Conservation (phyloP, 2,329 filamentous ascomycete species). For the Botryotinia globosa region DNA sequence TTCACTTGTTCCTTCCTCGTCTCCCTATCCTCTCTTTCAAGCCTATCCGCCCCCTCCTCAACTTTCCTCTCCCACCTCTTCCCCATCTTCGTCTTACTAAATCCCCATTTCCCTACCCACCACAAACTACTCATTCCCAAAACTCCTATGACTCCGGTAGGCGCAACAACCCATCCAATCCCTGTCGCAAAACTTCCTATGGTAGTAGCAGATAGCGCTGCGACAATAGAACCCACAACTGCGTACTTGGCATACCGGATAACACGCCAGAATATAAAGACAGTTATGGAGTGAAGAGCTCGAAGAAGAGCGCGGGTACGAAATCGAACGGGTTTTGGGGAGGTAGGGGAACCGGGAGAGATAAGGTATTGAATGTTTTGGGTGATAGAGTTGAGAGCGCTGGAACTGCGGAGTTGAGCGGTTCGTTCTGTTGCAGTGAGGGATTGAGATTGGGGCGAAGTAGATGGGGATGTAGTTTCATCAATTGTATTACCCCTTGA, state of each 20-base stretch:
- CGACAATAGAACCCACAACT: conserved; percentile 33
- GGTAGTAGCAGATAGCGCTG: conserved; percentile 34
- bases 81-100: conserved; percentile 31
- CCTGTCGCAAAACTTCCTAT: conserved; percentile 35
- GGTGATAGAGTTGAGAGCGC: conserved; percentile 32
- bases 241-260: conserved; percentile 39
- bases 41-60: conserved; percentile 25
- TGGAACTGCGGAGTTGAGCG: conserved; percentile 33
- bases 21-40: conserved; percentile 21
- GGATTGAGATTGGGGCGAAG: neutral
- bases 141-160: conserved; percentile 33
- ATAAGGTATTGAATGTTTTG: conserved; percentile 36
- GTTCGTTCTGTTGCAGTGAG: conserved; percentile 30
- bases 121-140: conserved; percentile 34
- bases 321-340: conserved; percentile 31
- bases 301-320: conserved; percentile 37
- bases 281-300: conserved; percentile 33
- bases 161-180: conserved; percentile 36
- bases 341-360: conserved; percentile 29
- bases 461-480: neutral
- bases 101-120: conserved; percentile 38
- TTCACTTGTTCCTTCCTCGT: conserved; percentile 27
- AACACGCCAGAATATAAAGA: conserved; percentile 39
- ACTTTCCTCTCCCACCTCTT: conserved; percentile 28
- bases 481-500: conserved; percentile 23